Evolutionary conservation across 2,329 filamentous ascomycete genomes (phyloP).

Genomic region (Aspergillus versicolor): DNA sequence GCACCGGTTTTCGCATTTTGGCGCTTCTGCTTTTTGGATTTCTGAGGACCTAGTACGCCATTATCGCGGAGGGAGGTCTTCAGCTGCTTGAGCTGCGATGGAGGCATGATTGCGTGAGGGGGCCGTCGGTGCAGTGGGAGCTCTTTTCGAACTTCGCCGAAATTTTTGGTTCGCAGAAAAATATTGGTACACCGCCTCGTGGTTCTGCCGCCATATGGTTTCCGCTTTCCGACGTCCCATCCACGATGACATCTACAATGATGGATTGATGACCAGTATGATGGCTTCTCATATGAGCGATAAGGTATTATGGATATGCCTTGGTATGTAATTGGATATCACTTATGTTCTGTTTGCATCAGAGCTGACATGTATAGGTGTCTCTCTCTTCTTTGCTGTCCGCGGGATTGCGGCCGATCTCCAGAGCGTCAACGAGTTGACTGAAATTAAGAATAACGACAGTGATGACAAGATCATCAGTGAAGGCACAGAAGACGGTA

Average conservation of each 20-base stretch:
- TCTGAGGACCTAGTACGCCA: conserved; percentile 84
- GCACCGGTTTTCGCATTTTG: conserved; percentile 67
- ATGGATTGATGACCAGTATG: conserved; percentile 2
- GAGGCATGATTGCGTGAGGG: conserved; percentile 65
- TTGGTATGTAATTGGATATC: conserved; percentile 26
- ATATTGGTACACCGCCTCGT: conserved; percentile 34
- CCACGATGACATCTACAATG: not conserved
- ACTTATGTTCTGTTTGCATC: not conserved
- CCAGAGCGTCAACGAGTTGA: conserved; percentile 38
- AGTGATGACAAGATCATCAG: conserved; percentile 72
- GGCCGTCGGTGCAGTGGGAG: conserved; percentile 13
- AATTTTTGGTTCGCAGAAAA: conserved; percentile 33
- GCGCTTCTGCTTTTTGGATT: conserved; percentile 93
- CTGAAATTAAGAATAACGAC: conserved; percentile 63
- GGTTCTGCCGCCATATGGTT: conserved; percentile 28
- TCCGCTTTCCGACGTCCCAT: conserved; percentile 3
- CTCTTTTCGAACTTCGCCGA: conserved; percentile 19
- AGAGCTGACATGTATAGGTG: conserved; percentile 27
- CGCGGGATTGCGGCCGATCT: conserved; percentile 58
- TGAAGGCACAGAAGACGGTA: conserved; percentile 70
- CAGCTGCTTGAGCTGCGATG: conserved; percentile 93
- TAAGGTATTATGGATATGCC: conserved; percentile 39
- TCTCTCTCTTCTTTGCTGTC: conserved; percentile 50
- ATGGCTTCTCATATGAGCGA: conserved; percentile 39
- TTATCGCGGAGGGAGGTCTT: conserved; percentile 88